Base-by-base conservation (phyloP, 2,329 filamentous ascomycete genomes). In the Arthrobotrys sinensis region DNA sequence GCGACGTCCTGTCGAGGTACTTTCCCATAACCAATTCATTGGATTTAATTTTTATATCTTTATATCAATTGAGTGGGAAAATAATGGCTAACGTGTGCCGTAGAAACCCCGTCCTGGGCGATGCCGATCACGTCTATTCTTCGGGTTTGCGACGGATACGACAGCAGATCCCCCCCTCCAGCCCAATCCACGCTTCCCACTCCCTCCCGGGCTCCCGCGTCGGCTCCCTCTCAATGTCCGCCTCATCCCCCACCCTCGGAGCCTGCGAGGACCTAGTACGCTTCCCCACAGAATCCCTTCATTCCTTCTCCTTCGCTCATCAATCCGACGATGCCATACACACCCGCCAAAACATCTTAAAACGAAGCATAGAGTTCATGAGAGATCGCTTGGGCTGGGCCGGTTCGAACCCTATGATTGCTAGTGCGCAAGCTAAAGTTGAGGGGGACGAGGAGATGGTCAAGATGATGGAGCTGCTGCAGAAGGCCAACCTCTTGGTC, bases 291-390 rank as follows among this genome's bases (percentile, higher is more conserved):
- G 96, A 99, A 84, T 99, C 96, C 4, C 87, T 99, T 55, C 96
- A 99, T 85, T 99, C 96, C 1, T 99, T 99, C 86, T 98, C 95
- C 11, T 99, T 99, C 84, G 93, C 96, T 46, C 93, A 97, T 81
- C 94, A 97, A 85, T 95, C 94, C 2, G 94, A 97, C 83, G 95
- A 98, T 80, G 90, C 93, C 80, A 88, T 98, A 70, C 93, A 97
- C 83, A 97, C 90, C 84, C 91, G 96, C 68, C 94, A 98, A 84
- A 97, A 93, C 86, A 92, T 97, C 38, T 84, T 99, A 82, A 97
- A 97, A 85, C 89, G 95, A 76, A 97, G 94, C 7, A 91, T 97
- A 83, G 96, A 98, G 84, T 97, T 98, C 83, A 96, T 99, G 92
- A 92, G 93, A 83, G 94, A 97, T 83, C 92, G 93, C 80, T 89